phyloP scores from a whole-genome alignment of 2,329 filamentous ascomycete genomes.

The Lasiodiplodia sp. region DNA sequence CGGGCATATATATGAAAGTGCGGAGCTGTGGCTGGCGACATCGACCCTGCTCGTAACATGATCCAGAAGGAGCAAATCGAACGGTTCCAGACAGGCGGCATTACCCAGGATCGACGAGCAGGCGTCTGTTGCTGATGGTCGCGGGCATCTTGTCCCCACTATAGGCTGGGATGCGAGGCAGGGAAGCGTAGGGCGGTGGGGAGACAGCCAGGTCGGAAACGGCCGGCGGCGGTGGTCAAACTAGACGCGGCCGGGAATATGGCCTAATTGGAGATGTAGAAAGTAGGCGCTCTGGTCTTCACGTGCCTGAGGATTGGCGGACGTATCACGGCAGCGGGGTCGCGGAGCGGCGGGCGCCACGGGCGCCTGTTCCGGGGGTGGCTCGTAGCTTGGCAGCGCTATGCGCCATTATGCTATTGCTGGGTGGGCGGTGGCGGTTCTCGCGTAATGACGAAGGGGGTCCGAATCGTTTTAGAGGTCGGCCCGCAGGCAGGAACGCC shows the following conservation, averaged over 20 bases:
- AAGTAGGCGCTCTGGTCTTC: conserved; percentile 6
- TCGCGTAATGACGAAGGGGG: conserved; percentile 25
- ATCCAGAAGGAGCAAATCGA: not conserved
- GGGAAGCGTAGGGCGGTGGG: conserved; percentile 1
- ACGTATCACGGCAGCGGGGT: not conserved
- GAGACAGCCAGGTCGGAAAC: conserved; percentile 14
- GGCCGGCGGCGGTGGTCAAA: conserved; percentile 10
- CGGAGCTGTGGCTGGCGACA: not conserved
- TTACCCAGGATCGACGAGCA: conserved; percentile 6
- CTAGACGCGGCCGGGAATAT: not conserved
- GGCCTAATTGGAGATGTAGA: not conserved
- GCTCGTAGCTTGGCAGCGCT: conserved; percentile 9
- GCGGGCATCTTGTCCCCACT: conserved; percentile 11
- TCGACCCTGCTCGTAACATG: not conserved
- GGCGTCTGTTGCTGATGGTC: not conserved
- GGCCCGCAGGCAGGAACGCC: conserved; percentile 14
- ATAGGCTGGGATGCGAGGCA: conserved; percentile 18
- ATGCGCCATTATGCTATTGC: conserved; percentile 21
- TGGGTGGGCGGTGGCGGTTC: conserved; percentile 10
- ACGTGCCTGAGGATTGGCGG: conserved; percentile 7
- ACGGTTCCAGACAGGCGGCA: not conserved
- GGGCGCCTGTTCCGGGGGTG: conserved; percentile 19
- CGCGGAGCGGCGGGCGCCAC: conserved; percentile 7
- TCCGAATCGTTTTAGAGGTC: conserved; percentile 13
- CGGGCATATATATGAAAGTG: conserved; percentile 23